These are phyloP conservation scores for Vanderwaltozyma verrucispora DNA, from an alignment of 805 yeast genomes.

Conservation along the genomic window DNA sequence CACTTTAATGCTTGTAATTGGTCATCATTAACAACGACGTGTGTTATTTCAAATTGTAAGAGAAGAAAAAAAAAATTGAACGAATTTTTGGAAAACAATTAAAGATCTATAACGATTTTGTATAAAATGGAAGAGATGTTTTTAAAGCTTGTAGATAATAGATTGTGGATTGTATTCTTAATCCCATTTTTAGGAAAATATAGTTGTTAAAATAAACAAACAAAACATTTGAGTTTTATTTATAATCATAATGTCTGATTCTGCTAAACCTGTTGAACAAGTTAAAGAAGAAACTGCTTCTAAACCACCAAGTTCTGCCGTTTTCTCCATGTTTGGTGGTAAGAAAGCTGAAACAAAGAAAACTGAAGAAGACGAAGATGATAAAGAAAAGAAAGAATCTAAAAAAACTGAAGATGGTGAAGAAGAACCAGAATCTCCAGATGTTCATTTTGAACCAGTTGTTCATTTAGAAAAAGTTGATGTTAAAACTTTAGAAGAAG, in stretches of 20 bases:
- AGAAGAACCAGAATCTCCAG: slow-evolving; percentile 33
- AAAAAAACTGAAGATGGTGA: slow-evolving; percentile 29
- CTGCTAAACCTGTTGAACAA: slow-evolving; percentile 13
- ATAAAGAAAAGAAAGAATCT: slow-evolving; percentile 19
- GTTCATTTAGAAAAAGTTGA: slow-evolving; percentile 94
- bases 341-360: slow-evolving; percentile 51
- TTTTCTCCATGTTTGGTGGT: slow-evolving; percentile 94
- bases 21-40: too few species aligned
- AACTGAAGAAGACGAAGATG: slow-evolving; percentile 31
- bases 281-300: slow-evolving; percentile 18
- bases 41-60: too few species aligned
- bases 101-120: too few species aligned
- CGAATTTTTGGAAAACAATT: too few species aligned
- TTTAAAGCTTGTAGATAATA: too few species aligned
- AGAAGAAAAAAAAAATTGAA: too few species aligned
- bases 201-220: too few species aligned
- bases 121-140: too few species aligned
- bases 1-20: too few species aligned
- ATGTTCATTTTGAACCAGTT: slow-evolving; percentile 90
- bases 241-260: slow-evolving; percentile 15
- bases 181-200: too few species aligned
- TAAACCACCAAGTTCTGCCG: slow-evolving; percentile 66
- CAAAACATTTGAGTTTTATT: too few species aligned
- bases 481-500: slow-evolving; percentile 89
- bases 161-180: too few species aligned